Evolutionary conservation across 805 yeast species (phyloP).

Genomic region (Kodamaea neixiangensis): DNA sequence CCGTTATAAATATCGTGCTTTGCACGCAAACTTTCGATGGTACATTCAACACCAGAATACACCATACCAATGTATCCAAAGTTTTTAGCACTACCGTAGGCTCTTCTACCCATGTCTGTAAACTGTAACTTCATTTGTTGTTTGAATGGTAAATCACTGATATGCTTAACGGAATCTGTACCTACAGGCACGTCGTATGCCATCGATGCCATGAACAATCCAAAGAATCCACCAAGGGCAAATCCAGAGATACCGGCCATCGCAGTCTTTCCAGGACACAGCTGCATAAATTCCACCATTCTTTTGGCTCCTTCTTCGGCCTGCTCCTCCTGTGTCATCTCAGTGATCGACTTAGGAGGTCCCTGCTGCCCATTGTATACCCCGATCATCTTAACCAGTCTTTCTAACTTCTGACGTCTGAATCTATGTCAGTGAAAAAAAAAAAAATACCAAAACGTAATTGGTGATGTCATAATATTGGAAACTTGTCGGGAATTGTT

Average conservation of each 20-base stretch:
- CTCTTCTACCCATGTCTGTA: slow-evolving; percentile 86
- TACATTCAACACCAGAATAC: slow-evolving; percentile 90
- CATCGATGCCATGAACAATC: slow-evolving; percentile 90
- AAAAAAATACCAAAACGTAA: neutral
- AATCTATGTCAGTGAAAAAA: neutral
- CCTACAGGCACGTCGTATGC: slow-evolving; percentile 82
- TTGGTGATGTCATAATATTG: neutral
- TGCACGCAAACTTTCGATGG: slow-evolving; percentile 81
- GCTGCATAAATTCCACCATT: slow-evolving; percentile 81
- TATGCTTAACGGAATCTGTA: slow-evolving; percentile 52
- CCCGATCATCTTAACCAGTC: slow-evolving; percentile 43
- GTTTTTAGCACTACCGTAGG: slow-evolving; percentile 88
- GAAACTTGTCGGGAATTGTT: neutral
- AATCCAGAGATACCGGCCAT: slow-evolving; percentile 94
- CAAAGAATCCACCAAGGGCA: slow-evolving; percentile 93
- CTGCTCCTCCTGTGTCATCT: slow-evolving; percentile 89
- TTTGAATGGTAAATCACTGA: slow-evolving; percentile 82
- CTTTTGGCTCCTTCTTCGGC: slow-evolving; percentile 86
- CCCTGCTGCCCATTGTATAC: slow-evolving; percentile 38
- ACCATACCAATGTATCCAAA: slow-evolving; percentile 92
- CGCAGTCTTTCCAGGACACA: slow-evolving; percentile 92
- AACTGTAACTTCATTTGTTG: slow-evolving; percentile 93
- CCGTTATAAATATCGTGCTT: slow-evolving; percentile 93
- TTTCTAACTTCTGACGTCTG: neutral
- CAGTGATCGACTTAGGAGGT: slow-evolving; percentile 51